These are phyloP conservation scores for Fusarium sp. DNA, from an alignment of 2,329 filamentous ascomycete species.

Conservation along the genomic window DNA sequence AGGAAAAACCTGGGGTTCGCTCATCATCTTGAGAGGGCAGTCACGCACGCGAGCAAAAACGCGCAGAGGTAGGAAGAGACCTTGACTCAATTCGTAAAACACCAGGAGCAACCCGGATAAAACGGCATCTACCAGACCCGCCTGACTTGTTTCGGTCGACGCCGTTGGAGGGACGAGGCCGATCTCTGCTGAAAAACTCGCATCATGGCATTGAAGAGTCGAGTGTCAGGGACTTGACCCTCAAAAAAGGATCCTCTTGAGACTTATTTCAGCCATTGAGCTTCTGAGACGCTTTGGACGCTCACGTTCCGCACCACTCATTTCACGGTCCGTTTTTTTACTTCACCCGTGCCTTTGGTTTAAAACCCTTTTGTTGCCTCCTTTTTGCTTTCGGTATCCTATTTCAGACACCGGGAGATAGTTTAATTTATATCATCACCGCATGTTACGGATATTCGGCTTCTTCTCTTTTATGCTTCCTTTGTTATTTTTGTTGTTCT, in stretches of 20 bases:
- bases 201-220: conserved; percentile 20
- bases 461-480: neutral
- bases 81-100: neutral
- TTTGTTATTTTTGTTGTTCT: neutral
- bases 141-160: conserved; percentile 36
- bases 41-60: conserved; percentile 26
- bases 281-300: conserved; percentile 3
- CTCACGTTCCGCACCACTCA: conserved; percentile 6
- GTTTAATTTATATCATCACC: neutral
- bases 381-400: conserved; percentile 31
- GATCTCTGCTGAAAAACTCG: conserved; percentile 35
- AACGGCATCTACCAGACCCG: conserved; percentile 43
- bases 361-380: neutral
- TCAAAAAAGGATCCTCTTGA: conserved; percentile 16
- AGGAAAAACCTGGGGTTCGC: conserved; percentile 29
- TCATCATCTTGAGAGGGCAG: conserved; percentile 15
- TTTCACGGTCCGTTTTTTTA: conserved; percentile 24
- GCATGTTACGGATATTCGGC: conserved; percentile 3
- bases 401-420: conserved; percentile 33
- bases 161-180: conserved; percentile 24
- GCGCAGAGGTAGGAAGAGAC: neutral
- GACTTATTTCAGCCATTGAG: conserved; percentile 1
- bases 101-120: conserved; percentile 34
- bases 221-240: conserved; percentile 18
- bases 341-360: conserved; percentile 6